phyloP scores from a whole-genome alignment of 164 flowering plant genomes.

The Magnolia officinalis region DNA sequence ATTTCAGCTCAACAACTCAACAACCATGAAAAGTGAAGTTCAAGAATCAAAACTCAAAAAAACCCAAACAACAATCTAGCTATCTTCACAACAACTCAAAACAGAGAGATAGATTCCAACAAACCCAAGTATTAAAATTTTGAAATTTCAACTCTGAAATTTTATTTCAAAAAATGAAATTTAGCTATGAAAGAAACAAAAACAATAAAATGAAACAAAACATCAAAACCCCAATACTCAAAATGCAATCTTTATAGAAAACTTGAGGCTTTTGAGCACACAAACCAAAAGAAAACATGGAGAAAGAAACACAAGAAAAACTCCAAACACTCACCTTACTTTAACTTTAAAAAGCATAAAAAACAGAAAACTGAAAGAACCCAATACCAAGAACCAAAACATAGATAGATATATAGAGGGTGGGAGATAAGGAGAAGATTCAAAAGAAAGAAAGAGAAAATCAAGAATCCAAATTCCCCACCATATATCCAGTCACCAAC shows the following conservation, averaged over 20 bases:
- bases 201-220: neutral
- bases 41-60: constrained; percentile 5
- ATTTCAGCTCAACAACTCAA: neutral
- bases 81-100: neutral
- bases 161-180: neutral
- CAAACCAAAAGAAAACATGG: neutral
- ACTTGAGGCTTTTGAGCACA: constrained; percentile 1
- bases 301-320: neutral
- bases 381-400: too few species aligned
- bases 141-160: neutral
- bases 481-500: constrained; percentile 3
- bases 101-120: neutral
- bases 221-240: constrained; percentile 1
- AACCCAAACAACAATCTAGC: neutral
- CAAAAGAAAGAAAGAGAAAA: neutral
- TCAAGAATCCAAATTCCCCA: constrained; percentile 4
- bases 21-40: constrained; percentile 4
- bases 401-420: neutral
- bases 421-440: neutral
- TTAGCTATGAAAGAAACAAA: neutral
- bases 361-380: constrained; percentile 6
- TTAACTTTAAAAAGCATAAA: neutral
- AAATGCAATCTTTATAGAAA: constrained; percentile 6
- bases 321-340: neutral
- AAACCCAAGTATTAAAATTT: neutral